Percentiles rank a stretch among this genome's conserved stretches.
Evolutionary conservation across 257 asterid genomes (phyloP).

Genomic region (Eustoma russellianum): DNA sequence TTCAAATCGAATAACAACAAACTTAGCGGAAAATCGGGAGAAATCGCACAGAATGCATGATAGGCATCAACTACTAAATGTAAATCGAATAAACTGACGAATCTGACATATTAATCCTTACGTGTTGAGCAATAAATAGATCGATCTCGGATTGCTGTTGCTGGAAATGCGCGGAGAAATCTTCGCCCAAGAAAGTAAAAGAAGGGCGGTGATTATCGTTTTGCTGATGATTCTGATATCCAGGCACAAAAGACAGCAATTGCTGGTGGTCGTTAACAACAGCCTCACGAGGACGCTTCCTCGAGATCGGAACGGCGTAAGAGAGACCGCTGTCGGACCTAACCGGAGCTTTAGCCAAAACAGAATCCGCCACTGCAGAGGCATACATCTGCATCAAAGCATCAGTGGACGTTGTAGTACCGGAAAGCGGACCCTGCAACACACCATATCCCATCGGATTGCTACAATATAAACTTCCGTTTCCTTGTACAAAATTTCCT

Average conservation of each 20-base stretch:
- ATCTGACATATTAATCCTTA: slow-evolving; percentile 13
- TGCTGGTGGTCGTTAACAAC: background rate
- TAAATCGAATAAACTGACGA: too few species aligned
- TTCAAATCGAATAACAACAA: background rate
- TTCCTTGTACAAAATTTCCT: slow-evolving; percentile 23
- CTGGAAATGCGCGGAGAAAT: slow-evolving; percentile 45
- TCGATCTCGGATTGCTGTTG: slow-evolving; percentile 58
- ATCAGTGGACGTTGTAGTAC: slow-evolving; percentile 25
- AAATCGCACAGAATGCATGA: background rate
- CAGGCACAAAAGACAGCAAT: slow-evolving; percentile 18
- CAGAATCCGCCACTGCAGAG: slow-evolving; percentile 15
- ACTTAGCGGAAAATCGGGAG: background rate
- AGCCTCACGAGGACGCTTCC: slow-evolving; percentile 49
- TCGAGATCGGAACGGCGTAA: slow-evolving; percentile 35
- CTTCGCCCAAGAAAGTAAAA: slow-evolving; percentile 54
- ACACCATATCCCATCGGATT: slow-evolving; percentile 26
- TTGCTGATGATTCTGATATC: slow-evolving; percentile 7
- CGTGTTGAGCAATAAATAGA: slow-evolving; percentile 50
- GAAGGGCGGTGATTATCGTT: slow-evolving; percentile 17
- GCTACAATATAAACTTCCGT: slow-evolving; percentile 19
- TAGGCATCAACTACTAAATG: background rate
- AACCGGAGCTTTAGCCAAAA: slow-evolving; percentile 20
- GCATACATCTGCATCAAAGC: slow-evolving; percentile 17
- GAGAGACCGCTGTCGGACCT: slow-evolving; percentile 39
- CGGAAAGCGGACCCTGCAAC: slow-evolving; percentile 26